Base-by-base conservation (phyloP, 306 rosid species). In the Ceratonia siliqua region DNA sequence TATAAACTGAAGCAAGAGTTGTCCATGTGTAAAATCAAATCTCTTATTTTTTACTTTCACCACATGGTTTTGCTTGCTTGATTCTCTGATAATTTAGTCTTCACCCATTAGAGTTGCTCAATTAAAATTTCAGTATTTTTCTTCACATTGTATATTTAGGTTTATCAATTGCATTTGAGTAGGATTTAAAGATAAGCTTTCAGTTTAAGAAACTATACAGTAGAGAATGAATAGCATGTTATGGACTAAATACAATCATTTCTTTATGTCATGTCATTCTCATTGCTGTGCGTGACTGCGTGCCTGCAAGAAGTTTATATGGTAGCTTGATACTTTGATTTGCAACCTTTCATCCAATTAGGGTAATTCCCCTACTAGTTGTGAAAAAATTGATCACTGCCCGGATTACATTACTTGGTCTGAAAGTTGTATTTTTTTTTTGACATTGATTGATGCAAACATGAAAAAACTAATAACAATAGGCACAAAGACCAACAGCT, bases 1-100 rank as follows among this genome's bases (percentile, higher is more conserved):
- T 38, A n/a, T 66, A 43, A 52, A 53, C 14, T 61, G 55, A 68
- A 67, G 59, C 75, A 27, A 28, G 53, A 77, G 50, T 55, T 20
- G 7, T 35, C 56, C 56, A 20, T 46, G 70, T 73, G 38, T 76
- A 59, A 72, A 57, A 41, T 36, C 21, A 45, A 33, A 24, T 69
- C 41, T 38, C 50, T 27, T 48, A 38, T 61, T 17, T 35, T 67
- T 39, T 59, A 24, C 52, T 58, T 33, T 25, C 24, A 32, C 24
- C 68, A 18, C 54, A 22, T 42, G 28, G 18, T 43, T 53, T 59
- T 72, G 20, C 17, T 8, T 36, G 68, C 71, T 61, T 38, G 36
- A 15, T 21, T 28, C 39, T 9, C 33, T 18, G 13, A 21, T 50
- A 27, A 50, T 18, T 20, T n/a, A n/a, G 25, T 53, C 5, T 27